Evolutionary conservation across 78 protist species (phyloP).

Genomic region (Dictyostelium firmibasis): DNA sequence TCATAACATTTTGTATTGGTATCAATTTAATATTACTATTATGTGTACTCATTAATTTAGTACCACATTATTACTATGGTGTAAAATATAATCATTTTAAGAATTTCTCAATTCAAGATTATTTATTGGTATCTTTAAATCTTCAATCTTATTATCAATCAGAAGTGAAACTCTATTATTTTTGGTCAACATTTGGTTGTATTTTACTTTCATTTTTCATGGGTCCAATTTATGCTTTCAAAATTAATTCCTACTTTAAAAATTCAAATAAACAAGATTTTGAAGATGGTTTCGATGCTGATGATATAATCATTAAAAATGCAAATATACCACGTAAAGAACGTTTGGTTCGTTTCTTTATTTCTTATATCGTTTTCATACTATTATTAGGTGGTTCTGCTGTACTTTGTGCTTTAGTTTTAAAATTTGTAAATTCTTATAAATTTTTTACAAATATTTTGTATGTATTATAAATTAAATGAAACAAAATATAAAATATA

Average conservation of each 20-base stretch:
- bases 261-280: conserved; percentile 19
- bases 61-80: conserved; percentile 68
- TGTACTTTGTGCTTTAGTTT: conserved; percentile 21
- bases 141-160: conserved; percentile 45
- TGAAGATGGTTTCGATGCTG: conserved; percentile 66
- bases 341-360: background rate
- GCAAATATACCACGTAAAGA: background rate
- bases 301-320: conserved; percentile 7
- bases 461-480: background rate
- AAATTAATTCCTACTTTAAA: conserved; percentile 29
- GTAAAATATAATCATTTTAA: background rate
- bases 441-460: conserved; percentile 45
- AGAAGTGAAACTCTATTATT: background rate
- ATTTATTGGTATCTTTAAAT: conserved; percentile 11
- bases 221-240: conserved; percentile 63
- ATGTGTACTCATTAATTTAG: background rate
- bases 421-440: conserved; percentile 38
- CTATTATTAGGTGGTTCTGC: conserved; percentile 27
- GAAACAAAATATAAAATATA: background rate
- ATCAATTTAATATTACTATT: conserved; percentile 4
- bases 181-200: conserved; percentile 36
- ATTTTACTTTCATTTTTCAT: conserved; percentile 17
- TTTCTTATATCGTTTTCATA: conserved; percentile 18
- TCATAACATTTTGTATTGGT: conserved; percentile 29
- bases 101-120: conserved; percentile 7